These are phyloP conservation scores for Filobasidium uniguttulatum DNA, from an alignment of 1,284 basidiomycete species.

Conservation along the genomic window DNA sequence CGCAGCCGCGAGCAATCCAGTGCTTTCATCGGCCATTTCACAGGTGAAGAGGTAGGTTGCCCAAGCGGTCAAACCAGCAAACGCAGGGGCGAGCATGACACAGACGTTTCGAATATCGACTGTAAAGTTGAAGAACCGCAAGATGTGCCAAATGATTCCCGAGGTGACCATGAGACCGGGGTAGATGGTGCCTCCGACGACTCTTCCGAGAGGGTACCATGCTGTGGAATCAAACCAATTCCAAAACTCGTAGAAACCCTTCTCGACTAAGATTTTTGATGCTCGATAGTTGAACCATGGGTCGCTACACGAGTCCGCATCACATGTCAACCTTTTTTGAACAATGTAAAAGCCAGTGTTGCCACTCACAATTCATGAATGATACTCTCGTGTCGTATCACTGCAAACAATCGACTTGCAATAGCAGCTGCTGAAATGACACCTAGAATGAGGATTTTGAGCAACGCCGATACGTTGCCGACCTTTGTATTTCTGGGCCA, in stretches of 20 bases:
- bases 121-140: constrained; percentile 78
- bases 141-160: constrained; percentile 85
- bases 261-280: constrained; percentile 67
- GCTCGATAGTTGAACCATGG: constrained; percentile 98
- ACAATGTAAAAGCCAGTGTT: background rate
- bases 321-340: constrained; percentile 5
- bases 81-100: constrained; percentile 90
- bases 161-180: constrained; percentile 96
- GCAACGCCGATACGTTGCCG: constrained; percentile 64
- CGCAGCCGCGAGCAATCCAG: constrained; percentile 89
- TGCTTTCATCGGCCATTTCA: constrained; percentile 84
- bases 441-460: constrained; percentile 71
- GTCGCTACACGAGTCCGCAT: constrained; percentile 46
- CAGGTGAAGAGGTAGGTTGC: constrained; percentile 96
- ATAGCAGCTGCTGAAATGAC: constrained; percentile 88
- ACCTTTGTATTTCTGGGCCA: constrained; percentile 46
- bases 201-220: constrained; percentile 96
- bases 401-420: constrained; percentile 89
- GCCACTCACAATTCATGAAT: constrained; percentile 89
- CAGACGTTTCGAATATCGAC: constrained; percentile 97
- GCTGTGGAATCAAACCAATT: constrained; percentile 99
- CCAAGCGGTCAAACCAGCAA: constrained; percentile 91
- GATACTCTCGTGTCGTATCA: constrained; percentile 95
- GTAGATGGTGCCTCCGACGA: constrained; percentile 96
- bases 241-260: constrained; percentile 99